Evolutionary conservation across 495 filamentous ascomycete genomes (phyloP).

Genomic region (Jackrogersella multiformis): DNA sequence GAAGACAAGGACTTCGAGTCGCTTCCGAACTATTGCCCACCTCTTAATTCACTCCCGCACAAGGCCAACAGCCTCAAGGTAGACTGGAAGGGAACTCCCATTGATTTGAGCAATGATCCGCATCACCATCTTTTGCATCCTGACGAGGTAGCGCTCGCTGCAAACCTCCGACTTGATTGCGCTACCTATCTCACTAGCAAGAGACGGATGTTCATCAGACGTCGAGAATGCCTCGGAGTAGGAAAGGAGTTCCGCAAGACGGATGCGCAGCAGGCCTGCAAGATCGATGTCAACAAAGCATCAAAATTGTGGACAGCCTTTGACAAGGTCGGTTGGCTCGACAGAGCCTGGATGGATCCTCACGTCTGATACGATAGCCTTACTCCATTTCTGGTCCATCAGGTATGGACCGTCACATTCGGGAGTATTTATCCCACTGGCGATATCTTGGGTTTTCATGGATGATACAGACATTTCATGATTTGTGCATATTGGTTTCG

Average conservation of each 20-base stretch:
- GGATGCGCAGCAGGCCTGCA: slow-evolving; percentile 95
- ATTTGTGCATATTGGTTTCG: slow-evolving; percentile 23
- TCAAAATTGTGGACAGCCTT: slow-evolving; percentile 94
- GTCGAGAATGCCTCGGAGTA: slow-evolving; percentile 71
- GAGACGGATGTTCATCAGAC: slow-evolving; percentile 86
- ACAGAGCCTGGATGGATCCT: slow-evolving; percentile 66
- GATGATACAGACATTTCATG: background rate
- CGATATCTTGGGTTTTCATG: background rate
- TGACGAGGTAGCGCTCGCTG: slow-evolving; percentile 80
- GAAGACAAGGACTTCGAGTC: slow-evolving; percentile 90
- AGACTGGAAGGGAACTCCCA: slow-evolving; percentile 84
- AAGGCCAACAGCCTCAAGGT: slow-evolving; percentile 76
- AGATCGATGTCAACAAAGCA: slow-evolving; percentile 99
- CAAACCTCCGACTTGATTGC: slow-evolving; percentile 83
- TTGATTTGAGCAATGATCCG: slow-evolving; percentile 83
- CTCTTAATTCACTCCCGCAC: slow-evolving; percentile 68
- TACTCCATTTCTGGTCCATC: slow-evolving; percentile 12
- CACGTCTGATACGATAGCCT: slow-evolving; percentile 51
- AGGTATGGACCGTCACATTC: slow-evolving; percentile 16
- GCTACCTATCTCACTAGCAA: slow-evolving; percentile 96
- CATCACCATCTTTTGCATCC: slow-evolving; percentile 79
- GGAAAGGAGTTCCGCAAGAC: slow-evolving; percentile 95
- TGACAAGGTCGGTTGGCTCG: slow-evolving; percentile 89
- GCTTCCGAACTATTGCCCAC: slow-evolving; percentile 80
- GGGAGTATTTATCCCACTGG: background rate